These are phyloP conservation scores for Turritis glabra DNA, from an alignment of 345 rosid species.

Conservation along the genomic window DNA sequence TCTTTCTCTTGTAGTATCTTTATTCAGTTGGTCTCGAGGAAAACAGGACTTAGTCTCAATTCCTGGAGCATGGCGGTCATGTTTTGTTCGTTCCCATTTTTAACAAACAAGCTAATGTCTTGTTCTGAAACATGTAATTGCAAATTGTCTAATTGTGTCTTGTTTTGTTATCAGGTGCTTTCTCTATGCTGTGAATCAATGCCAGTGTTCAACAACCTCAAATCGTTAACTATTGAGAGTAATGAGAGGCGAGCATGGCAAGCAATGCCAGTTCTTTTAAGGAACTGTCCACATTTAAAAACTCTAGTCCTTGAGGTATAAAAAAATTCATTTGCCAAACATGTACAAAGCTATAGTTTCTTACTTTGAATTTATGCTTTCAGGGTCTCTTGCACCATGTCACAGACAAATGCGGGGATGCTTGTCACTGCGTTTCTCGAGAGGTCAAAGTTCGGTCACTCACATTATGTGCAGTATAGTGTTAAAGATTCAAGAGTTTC, in stretches of 20 bases:
- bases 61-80: not conserved
- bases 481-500: not conserved
- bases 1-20: not conserved
- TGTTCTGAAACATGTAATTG: too few species aligned
- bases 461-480: not conserved
- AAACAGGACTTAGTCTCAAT: not conserved
- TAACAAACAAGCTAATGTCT: too few species aligned
- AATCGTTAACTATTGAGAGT: not conserved
- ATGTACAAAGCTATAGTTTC: not conserved
- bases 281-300: not conserved
- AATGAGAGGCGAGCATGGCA: not conserved
- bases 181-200: not conserved
- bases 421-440: slow-evolving; percentile 6
- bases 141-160: not conserved
- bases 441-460: not conserved
- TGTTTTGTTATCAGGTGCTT: not conserved
- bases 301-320: not conserved
- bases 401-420: slow-evolving; percentile 13
- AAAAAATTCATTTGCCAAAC: not conserved
- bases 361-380: not conserved
- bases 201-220: slow-evolving; percentile 17
- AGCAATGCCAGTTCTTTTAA: slow-evolving; percentile 1
- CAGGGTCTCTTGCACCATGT: slow-evolving; percentile 5
- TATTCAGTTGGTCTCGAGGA: too few species aligned
- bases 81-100: not conserved